phyloP scores from a whole-genome alignment of 2,329 filamentous ascomycete species.

The Hortaea sp. region DNA sequence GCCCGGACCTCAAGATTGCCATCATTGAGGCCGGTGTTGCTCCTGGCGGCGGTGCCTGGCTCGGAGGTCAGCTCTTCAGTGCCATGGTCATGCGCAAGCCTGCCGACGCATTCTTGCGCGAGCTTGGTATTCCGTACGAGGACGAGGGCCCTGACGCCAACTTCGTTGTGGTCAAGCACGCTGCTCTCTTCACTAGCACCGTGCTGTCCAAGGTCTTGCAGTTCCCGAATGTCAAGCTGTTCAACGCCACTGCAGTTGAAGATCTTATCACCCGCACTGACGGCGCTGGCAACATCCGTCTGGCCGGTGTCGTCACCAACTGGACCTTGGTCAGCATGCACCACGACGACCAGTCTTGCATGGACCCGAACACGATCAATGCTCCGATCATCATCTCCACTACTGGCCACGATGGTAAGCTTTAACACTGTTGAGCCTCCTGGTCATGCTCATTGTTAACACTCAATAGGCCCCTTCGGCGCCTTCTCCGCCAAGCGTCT shows the following conservation, averaged over 20 bases:
- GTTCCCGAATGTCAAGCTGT: conserved; percentile 89
- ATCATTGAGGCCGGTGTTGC: conserved; percentile 82
- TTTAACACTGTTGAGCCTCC: background rate
- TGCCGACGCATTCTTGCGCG: conserved; percentile 71
- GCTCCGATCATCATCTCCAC: conserved; percentile 80
- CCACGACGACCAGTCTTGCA: conserved; percentile 54
- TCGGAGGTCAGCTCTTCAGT: conserved; percentile 87
- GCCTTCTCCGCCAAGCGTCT: conserved; percentile 87
- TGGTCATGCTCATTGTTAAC: background rate
- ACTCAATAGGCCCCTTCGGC: conserved; percentile 54
- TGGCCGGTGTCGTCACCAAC: conserved; percentile 88
- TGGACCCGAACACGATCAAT: conserved; percentile 97
- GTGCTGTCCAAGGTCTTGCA: conserved; percentile 71
- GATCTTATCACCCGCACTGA: conserved; percentile 75
- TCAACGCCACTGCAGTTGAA: conserved; percentile 89
- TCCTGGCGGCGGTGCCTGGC: conserved; percentile 82
- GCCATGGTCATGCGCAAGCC: conserved; percentile 95
- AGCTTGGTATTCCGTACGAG: conserved; percentile 75
- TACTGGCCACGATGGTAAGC: conserved; percentile 68
- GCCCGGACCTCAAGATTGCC: conserved; percentile 84
- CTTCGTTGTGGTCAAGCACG: conserved; percentile 90
- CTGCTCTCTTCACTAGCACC: conserved; percentile 83
- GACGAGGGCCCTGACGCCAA: conserved; percentile 57
- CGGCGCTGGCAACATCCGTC: conserved; percentile 47
- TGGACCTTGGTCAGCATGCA: conserved; percentile 75